These are phyloP conservation scores for Yamadazyma conglobata DNA, from an alignment of 1,139 yeast species.

Conservation along the genomic window DNA sequence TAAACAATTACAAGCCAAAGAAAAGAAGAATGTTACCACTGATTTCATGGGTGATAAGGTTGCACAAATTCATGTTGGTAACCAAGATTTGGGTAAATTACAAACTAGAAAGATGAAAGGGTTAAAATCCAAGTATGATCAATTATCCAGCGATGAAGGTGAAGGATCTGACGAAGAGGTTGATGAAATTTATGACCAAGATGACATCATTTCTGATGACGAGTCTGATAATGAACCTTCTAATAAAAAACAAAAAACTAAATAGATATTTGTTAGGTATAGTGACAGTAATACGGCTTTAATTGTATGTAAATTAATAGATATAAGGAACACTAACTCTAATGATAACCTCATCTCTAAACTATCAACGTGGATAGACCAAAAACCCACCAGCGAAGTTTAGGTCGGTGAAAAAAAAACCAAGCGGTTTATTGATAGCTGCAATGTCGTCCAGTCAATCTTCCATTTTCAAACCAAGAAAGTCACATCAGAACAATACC, in stretches of 20 bases:
- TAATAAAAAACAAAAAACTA: conserved; percentile 33
- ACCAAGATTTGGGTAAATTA: conserved; percentile 83
- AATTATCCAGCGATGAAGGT: conserved; percentile 54
- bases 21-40: conserved; percentile 83
- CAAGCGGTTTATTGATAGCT: no score
- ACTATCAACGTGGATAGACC: no score
- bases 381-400: no score
- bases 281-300: no score
- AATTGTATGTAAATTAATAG: no score
- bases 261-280: no score
- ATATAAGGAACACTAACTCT: no score
- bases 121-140: conserved; percentile 81
- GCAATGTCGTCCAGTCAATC: conserved; percentile 5
- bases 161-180: conserved; percentile 32
- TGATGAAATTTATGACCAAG: conserved; percentile 30
- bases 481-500: conserved; percentile 4
- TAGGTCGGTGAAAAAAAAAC: no score
- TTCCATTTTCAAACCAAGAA: conserved; percentile 13
- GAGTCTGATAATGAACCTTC: conserved; percentile 27
- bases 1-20: conserved; percentile 75
- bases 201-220: conserved; percentile 23
- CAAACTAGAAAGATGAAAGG: conserved; percentile 99
- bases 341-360: no score
- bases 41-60: conserved; percentile 95
- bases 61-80: conserved; percentile 94